Percentiles rank a stretch among this genome's conserved stretches.
These are phyloP conservation scores for Globisporangium carolinianum DNA, from an alignment of 352 stramenopile genomes.

Conservation along the genomic window DNA sequence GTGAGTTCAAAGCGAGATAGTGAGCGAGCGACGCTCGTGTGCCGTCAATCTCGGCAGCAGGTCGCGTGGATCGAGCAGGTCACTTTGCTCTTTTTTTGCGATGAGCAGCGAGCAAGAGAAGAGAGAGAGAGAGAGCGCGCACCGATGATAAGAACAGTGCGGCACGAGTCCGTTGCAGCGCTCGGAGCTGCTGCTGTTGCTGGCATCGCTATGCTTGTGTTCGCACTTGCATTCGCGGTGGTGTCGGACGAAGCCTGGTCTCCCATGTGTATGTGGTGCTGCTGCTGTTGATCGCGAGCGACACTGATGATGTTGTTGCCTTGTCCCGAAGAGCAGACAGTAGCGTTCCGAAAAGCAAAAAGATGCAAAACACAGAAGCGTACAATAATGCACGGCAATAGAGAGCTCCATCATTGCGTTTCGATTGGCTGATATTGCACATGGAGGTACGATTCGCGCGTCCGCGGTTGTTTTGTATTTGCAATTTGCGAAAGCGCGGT, in stretches of 20 bases:
- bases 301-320: neutral
- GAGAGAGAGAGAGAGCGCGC: constrained; percentile 3
- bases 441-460: too few relatives aligned
- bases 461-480: constrained; percentile 1
- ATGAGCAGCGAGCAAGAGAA: constrained; percentile 1
- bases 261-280: neutral
- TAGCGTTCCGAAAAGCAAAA: neutral
- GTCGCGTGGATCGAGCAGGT: too few relatives aligned
- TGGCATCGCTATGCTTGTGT: neutral
- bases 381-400: too few relatives aligned
- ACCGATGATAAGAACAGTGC: constrained; percentile 70
- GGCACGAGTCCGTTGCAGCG: constrained; percentile 15
- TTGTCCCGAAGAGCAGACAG: neutral
- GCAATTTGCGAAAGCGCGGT: neutral
- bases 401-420: too few relatives aligned
- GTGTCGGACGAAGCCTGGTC: neutral
- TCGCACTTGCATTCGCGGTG: neutral
- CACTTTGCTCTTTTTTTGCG: too few relatives aligned
- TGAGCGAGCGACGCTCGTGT: too few relatives aligned
- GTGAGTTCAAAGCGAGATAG: neutral
- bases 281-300: neutral
- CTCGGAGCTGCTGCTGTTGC: neutral
- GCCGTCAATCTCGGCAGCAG: too few relatives aligned
- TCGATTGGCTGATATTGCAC: too few relatives aligned
- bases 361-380: neutral